These are phyloP conservation scores for Noccaea caerulescens DNA, from an alignment of 345 rosid genomes.

Conservation along the genomic window DNA sequence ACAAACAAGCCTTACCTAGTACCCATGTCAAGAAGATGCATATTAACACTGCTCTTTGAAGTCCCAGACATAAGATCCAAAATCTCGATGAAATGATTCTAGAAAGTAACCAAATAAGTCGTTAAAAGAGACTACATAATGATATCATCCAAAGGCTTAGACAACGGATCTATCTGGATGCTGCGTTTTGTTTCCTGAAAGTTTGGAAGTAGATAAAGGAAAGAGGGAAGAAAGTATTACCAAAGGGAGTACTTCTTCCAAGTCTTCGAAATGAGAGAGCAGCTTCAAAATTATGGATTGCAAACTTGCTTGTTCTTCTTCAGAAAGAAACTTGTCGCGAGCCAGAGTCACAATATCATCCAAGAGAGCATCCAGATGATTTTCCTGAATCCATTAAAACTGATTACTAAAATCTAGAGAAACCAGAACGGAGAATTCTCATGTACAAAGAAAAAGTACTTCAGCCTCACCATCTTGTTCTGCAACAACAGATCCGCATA, in stretches of 20 bases:
- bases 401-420: conserved; percentile 10
- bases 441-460: conserved; percentile 17
- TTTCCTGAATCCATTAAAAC: conserved; percentile 52
- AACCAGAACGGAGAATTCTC: conserved; percentile 13
- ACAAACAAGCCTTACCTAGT: conserved; percentile 55
- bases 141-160: conserved; percentile 13
- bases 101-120: conserved; percentile 38
- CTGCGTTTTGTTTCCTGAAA: conserved; percentile 8
- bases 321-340: conserved; percentile 54
- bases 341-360: conserved; percentile 59
- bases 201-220: conserved; percentile 9
- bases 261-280: conserved; percentile 68
- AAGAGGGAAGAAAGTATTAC: conserved; percentile 47
- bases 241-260: conserved; percentile 67
- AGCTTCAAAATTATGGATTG: conserved; percentile 80
- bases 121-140: conserved; percentile 7
- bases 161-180: background rate
- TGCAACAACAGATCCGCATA: conserved; percentile 78
- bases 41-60: conserved; percentile 57
- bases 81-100: conserved; percentile 80
- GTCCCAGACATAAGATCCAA: conserved; percentile 78
- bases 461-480: conserved; percentile 66
- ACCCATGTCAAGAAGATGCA: conserved; percentile 74
- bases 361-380: conserved; percentile 58
- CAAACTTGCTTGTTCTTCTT: conserved; percentile 71